Percentiles rank a stretch among this genome's conserved stretches.
These are phyloP conservation scores for Pichia terricola DNA, from an alignment of 1,139 yeast species.

Conservation along the genomic window DNA sequence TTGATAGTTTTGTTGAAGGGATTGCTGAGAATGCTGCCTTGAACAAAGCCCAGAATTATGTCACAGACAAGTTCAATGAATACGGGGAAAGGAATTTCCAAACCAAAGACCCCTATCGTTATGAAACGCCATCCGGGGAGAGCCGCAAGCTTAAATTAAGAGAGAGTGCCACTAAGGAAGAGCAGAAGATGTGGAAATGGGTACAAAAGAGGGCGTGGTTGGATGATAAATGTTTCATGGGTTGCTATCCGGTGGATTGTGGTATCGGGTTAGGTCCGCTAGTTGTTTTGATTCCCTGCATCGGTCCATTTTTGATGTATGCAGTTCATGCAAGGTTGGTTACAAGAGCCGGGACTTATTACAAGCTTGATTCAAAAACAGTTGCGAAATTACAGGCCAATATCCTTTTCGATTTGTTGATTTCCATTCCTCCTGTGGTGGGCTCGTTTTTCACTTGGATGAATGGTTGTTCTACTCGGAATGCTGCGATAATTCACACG, in stretches of 20 bases:
- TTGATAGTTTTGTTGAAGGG: slow-evolving; percentile 9
- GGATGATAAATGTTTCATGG: slow-evolving; percentile 73
- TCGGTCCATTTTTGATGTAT: slow-evolving; percentile 79
- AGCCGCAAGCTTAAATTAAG: slow-evolving; percentile 50
- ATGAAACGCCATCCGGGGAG: slow-evolving; percentile 38
- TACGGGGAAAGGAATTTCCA: slow-evolving; percentile 54
- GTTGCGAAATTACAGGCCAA: slow-evolving; percentile 66
- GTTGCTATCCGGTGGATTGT: slow-evolving; percentile 69
- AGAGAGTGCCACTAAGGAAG: slow-evolving; percentile 46
- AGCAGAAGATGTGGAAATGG: slow-evolving; percentile 58
- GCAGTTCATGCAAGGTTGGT: slow-evolving; percentile 62
- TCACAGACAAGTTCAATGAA: slow-evolving; percentile 50
- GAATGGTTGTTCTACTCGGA: slow-evolving; percentile 80
- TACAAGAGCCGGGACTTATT: slow-evolving; percentile 43
- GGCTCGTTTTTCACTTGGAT: slow-evolving; percentile 75
- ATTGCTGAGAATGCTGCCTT: slow-evolving; percentile 8
- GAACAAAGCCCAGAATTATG: slow-evolving; percentile 7
- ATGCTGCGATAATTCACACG: slow-evolving; percentile 66
- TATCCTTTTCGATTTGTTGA: slow-evolving; percentile 59
- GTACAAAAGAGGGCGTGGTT: slow-evolving; percentile 76
- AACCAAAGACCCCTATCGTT: slow-evolving; percentile 63
- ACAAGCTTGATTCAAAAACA: slow-evolving; percentile 49
- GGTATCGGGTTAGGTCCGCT: slow-evolving; percentile 73
- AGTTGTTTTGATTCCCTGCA: slow-evolving; percentile 57
- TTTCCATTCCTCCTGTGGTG: slow-evolving; percentile 68